Percentiles rank a stretch among this genome's conserved stretches.
Conservation (phyloP, 1,139 yeast species). For the Sugiyamaella pinicola region DNA sequence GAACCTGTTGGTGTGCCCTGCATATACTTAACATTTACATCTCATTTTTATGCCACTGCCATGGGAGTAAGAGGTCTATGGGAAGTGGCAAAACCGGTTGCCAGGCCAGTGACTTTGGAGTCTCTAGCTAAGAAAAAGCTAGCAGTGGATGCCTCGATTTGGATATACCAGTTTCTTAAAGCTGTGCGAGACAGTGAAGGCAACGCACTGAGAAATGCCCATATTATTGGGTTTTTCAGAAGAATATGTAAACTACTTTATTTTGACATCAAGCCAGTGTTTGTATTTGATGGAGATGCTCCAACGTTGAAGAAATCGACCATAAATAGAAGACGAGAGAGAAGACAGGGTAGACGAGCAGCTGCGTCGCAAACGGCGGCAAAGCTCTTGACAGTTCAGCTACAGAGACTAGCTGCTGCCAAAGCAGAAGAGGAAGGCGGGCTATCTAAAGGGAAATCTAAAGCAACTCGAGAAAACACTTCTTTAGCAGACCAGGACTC, state of each 20-base stretch:
- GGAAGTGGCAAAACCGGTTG: slow-evolving; percentile 89
- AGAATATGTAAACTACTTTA: slow-evolving; percentile 87
- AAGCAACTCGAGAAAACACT: slow-evolving; percentile 31
- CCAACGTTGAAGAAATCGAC: slow-evolving; percentile 82
- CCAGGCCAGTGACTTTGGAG: slow-evolving; percentile 87
- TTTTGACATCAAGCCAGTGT: slow-evolving; percentile 88
- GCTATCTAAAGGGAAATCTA: slow-evolving; percentile 22
- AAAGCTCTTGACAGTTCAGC: slow-evolving; percentile 73
- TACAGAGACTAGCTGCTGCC: slow-evolving; percentile 60
- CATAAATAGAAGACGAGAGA: slow-evolving; percentile 65
- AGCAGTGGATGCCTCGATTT: slow-evolving; percentile 97
- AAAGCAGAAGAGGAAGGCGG: slow-evolving; percentile 29
- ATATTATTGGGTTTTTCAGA: slow-evolving; percentile 90
- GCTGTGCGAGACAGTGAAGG: slow-evolving; percentile 92
- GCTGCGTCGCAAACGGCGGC: slow-evolving; percentile 77
- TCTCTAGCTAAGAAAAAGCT: slow-evolving; percentile 70
- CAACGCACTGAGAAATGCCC: slow-evolving; percentile 74
- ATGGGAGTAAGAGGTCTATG: slow-evolving; percentile 98
- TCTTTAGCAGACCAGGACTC: slow-evolving; percentile 5
- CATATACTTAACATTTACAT: not conserved
- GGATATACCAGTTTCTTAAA: slow-evolving; percentile 96
- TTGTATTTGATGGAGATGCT: slow-evolving; percentile 98
- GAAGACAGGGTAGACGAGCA: slow-evolving; percentile 74
- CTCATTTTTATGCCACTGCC: slow-evolving; percentile 1
- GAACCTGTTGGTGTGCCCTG: slow-evolving; percentile 8